Percentiles rank a stretch among this genome's conserved stretches.
phyloP scores from a whole-genome alignment of 108 stramenopile genomes.

The Ochromonas danica region DNA sequence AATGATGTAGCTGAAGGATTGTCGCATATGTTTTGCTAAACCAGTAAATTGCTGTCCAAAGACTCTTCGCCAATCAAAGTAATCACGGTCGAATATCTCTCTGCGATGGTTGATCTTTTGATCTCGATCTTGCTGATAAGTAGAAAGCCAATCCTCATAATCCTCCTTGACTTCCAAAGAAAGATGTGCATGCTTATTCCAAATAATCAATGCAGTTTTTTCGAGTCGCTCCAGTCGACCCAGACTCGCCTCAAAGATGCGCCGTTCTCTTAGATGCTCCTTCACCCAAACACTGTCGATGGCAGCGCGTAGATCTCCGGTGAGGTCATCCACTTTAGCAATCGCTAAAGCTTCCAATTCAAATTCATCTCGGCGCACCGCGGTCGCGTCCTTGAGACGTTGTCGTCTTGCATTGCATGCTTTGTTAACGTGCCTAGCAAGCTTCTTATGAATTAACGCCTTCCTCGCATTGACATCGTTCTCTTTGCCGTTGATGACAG shows the following conservation, averaged over 20 bases:
- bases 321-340: neutral
- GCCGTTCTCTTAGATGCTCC: neutral
- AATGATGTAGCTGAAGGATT: neutral
- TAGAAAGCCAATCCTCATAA: slow-evolving; percentile 7
- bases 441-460: slow-evolving; percentile 5
- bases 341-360: neutral
- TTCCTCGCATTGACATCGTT: slow-evolving; percentile 20
- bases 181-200: slow-evolving; percentile 20
- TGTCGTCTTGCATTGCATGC: slow-evolving; percentile 15
- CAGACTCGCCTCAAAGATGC: neutral
- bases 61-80: neutral
- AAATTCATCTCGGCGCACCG: slow-evolving; percentile 2
- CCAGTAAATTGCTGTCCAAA: too few relatives aligned
- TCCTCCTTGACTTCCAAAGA: neutral
- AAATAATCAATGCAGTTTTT: slow-evolving; percentile 20
- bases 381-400: neutral
- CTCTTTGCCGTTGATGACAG: slow-evolving; percentile 7
- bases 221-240: slow-evolving; percentile 6
- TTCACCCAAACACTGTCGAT: slow-evolving; percentile 12
- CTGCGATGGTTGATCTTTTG: neutral
- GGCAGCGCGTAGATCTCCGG: neutral
- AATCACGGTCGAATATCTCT: neutral
- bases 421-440: slow-evolving; percentile 20
- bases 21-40: neutral
- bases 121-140: slow-evolving; percentile 1